phyloP scores from a whole-genome alignment of 164 flowering plant genomes.

The Tinospora cordifolia region DNA sequence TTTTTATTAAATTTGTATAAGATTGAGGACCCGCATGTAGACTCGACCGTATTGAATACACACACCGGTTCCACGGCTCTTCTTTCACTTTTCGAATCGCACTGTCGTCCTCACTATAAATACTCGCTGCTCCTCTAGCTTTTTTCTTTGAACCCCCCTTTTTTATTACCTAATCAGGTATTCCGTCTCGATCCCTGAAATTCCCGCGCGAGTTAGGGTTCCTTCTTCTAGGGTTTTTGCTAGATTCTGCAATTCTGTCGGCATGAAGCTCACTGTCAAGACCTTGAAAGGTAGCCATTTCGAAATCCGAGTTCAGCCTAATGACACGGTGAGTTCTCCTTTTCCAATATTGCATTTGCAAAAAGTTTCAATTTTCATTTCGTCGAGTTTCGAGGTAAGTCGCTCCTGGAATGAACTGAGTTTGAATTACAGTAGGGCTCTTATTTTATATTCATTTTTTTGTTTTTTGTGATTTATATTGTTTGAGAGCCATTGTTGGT shows the following conservation, averaged over 20 bases:
- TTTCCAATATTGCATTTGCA: not conserved
- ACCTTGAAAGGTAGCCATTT: conserved; percentile 97
- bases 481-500: not conserved
- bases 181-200: not conserved
- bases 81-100: too few species aligned
- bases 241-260: conserved; percentile 3
- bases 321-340: conserved; percentile 54
- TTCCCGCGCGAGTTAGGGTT: conserved; percentile 12
- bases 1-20: too few species aligned
- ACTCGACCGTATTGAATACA: too few species aligned
- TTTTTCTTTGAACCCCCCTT: not conserved
- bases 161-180: not conserved
- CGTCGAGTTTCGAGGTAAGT: not conserved
- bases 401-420: not conserved
- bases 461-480: not conserved
- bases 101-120: not conserved
- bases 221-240: not conserved
- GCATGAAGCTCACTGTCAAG: conserved; percentile 96
- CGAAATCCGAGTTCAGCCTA: conserved; percentile 76
- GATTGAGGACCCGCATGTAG: too few species aligned
- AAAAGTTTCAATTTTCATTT: not conserved
- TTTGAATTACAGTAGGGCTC: not conserved
- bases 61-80: too few species aligned
- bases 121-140: not conserved
- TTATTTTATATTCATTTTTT: not conserved